Evolutionary conservation across 2,329 filamentous ascomycete genomes (phyloP), one percentile per base, ranked within the genome.

Genomic region (Fusarium verticillioides): DNA sequence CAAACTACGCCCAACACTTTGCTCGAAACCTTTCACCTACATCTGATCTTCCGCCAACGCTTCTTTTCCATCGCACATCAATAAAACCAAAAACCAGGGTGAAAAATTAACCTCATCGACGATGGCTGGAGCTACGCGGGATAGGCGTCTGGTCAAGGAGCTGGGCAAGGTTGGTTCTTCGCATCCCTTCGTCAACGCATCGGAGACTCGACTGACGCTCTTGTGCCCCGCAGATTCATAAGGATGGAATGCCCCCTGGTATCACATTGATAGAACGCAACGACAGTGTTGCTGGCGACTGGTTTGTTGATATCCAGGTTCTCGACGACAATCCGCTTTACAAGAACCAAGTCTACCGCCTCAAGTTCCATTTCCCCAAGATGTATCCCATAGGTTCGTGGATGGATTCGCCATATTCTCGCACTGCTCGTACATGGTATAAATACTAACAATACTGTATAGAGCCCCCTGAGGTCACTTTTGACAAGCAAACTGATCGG

Each of bases 401-500:
- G 37, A 36, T 37, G 26, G 37, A n/a, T 39, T 30, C 50, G n/a
- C n/a, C 28, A 23, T 62, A 39, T 40, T n/a, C 39, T 19, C 44
- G 30, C 23, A 26, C 26, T 30, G 7, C 47, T 53, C 18, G 23
- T 9, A 19, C 23, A 42, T 37, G 37, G 26, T 26, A 16, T 18
- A 42, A 37, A 46, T 47, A 36, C 67, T 77, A 32, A 76, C 49
- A 34, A 23, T 34, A 54, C 47, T 39, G 23, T 44, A 34, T 77
- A 97, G 96, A 98, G 85, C 93, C 96, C 0, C 96, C 96, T 30
- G 96, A 99, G 86, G 96, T 98, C 74, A 93, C 93, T 63, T 99
- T 99, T 80, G 87, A 94, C 62, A 87, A 91, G 77, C 85, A 89
- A 60, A 82, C 89, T 39, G 85, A 88, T 76, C 88, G 90, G 49